phyloP scores from a whole-genome alignment of 192 early-diverging fungal species.

The Gigaspora rosea region DNA sequence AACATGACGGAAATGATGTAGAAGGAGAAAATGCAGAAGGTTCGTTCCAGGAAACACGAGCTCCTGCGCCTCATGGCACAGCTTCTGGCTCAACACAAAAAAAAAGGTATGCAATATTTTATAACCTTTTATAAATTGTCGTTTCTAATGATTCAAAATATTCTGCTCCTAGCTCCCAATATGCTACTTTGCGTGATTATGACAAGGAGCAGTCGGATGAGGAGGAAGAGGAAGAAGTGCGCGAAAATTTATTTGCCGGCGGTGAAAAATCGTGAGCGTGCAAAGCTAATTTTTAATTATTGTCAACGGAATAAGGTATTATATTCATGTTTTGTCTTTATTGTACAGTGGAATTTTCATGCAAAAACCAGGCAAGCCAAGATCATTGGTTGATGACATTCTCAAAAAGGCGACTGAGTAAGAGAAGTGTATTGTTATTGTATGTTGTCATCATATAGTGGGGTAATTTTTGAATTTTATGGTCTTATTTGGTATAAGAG shows the following conservation, averaged over 20 bases:
- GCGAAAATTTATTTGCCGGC: slow-evolving; percentile 83
- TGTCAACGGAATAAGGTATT: too few relatives aligned
- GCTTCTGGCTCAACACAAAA: slow-evolving; percentile 1
- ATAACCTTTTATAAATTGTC: not conserved
- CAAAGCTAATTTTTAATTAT: not conserved
- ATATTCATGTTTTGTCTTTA: too few relatives aligned
- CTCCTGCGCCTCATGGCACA: slow-evolving; percentile 17
- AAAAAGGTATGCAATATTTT: not conserved
- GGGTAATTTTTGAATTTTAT: not conserved
- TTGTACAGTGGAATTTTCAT: slow-evolving; percentile 27
- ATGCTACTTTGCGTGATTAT: slow-evolving; percentile 54
- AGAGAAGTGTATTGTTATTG: not conserved
- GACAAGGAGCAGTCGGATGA: slow-evolving; percentile 38
- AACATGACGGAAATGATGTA: slow-evolving; percentile 29
- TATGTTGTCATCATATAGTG: too few relatives aligned
- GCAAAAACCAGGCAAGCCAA: slow-evolving; percentile 51
- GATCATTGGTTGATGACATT: slow-evolving; percentile 73
- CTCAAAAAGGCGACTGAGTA: slow-evolving; percentile 75
- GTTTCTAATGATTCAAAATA: not conserved
- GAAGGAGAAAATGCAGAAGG: slow-evolving; percentile 6
- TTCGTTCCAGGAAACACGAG: too few relatives aligned
- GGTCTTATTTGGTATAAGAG: slow-evolving; percentile 21
- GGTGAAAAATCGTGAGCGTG: slow-evolving; percentile 91
- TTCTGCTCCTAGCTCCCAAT: slow-evolving; percentile 21
- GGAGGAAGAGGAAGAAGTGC: slow-evolving; percentile 49